Evolutionary conservation across 495 filamentous ascomycete species (phyloP), one percentile per base, ranked within the genome.

Genomic region (Baudoinia panamericana): DNA sequence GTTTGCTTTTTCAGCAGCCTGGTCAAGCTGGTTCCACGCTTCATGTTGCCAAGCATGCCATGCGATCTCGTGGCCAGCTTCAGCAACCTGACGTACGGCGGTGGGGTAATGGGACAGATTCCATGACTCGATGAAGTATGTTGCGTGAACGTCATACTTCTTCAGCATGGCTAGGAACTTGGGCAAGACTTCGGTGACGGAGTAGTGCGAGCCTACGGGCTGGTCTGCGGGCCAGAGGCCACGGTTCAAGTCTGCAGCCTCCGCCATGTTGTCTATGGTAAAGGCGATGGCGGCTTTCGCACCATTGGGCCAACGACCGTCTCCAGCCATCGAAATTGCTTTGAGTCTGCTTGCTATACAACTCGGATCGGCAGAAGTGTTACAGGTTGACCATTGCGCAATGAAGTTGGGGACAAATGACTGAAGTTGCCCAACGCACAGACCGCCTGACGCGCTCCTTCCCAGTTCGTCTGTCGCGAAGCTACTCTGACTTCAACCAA

Each of bases 251-350:
- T 53, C 50, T n/a, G 50, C 50, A 3, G 46, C 50, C 31, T 53
- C 50, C 3, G 46, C 50, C 50, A 53, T 53, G 38, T 53, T 53
- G 40, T 53, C 50, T 3, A 53, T 33, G 1, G 50, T 53, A 9
- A 50, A 32, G 7, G 46, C 36, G 7, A 53, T 31, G 27, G 50
- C 41, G 5, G 50, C 50, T 11, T 28, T 40, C 4, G 41, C 46
- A 26, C 41, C 41, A 23, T 46, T 39, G 1, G 50, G 50, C 50
- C 50, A 53, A 36, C 11, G 13, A 12, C 30, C 19, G n/a, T n/a
- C n/a, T n/a, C n/a, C n/a, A n/a, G n/a, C n/a, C n/a, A 16, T 16
- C 15, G 34, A n/a, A n/a, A n/a, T n/a, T n/a, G n/a, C n/a, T n/a
- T n/a, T n/a, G n/a, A n/a, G n/a, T n/a, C n/a, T n/a, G n/a, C n/a